These are phyloP conservation scores for Fusarium acutatum DNA, from an alignment of 2,329 filamentous ascomycete species.

Conservation along the genomic window DNA sequence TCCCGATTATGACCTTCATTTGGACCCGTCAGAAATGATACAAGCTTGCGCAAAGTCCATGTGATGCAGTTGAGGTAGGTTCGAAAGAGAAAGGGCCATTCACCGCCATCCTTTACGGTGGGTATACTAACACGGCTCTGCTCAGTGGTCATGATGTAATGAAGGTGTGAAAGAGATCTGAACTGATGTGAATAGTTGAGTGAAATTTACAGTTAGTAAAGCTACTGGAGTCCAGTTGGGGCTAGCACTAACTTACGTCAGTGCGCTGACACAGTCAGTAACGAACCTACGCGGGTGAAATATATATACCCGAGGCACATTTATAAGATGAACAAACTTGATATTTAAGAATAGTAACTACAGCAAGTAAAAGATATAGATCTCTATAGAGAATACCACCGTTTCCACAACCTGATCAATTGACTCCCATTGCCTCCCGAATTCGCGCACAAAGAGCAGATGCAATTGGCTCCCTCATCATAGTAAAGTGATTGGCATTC, in stretches of 20 bases:
- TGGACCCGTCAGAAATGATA: background rate
- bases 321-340: background rate
- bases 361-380: background rate
- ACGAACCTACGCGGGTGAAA: background rate
- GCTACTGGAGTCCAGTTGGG: background rate
- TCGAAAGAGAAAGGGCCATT: background rate
- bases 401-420: background rate
- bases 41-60: background rate
- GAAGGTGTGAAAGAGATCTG: background rate
- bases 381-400: background rate
- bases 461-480: background rate
- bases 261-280: background rate
- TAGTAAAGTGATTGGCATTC: background rate
- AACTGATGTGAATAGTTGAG: background rate
- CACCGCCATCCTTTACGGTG: fast-evolving
- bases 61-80: background rate
- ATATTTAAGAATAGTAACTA: background rate
- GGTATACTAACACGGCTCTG: fast-evolving
- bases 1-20: background rate
- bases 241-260: background rate
- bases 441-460: background rate
- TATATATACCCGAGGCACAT: too few relatives aligned
- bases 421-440: background rate
- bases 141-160: background rate
- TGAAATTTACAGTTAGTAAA: fast-evolving